These are phyloP conservation scores for Albifimbria verrucaria DNA, from an alignment of 2,329 filamentous ascomycete species.

Conservation along the genomic window DNA sequence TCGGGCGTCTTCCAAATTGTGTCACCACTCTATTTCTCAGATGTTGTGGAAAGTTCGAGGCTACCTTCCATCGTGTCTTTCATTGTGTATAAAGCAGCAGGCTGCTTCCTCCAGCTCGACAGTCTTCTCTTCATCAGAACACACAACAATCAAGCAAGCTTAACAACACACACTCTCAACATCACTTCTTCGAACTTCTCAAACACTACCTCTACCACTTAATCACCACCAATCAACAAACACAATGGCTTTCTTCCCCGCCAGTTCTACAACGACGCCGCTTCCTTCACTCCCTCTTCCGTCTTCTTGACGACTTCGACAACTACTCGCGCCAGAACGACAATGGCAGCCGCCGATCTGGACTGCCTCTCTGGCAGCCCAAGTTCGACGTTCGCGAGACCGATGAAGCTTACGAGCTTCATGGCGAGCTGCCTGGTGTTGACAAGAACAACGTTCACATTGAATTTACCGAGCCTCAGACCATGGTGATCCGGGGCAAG, in stretches of 20 bases:
- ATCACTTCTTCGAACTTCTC: conserved; percentile 12
- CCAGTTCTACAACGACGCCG: conserved; percentile 45
- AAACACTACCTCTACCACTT: conserved; percentile 16
- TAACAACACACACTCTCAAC: conserved; percentile 18
- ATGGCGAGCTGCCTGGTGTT: conserved; percentile 76
- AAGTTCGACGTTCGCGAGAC: conserved; percentile 77
- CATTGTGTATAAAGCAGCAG: conserved; percentile 27
- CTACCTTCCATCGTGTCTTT: background rate
- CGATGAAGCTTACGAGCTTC: conserved; percentile 66
- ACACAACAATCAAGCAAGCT: conserved; percentile 20
- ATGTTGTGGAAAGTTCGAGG: background rate
- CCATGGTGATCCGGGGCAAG: conserved; percentile 66
- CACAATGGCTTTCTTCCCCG: conserved; percentile 61
- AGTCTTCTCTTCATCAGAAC: conserved; percentile 22
- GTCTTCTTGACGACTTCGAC: conserved; percentile 62
- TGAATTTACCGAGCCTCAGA: conserved; percentile 76
- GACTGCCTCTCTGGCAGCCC: conserved; percentile 61
- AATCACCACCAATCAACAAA: conserved; percentile 13
- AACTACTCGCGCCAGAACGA: conserved; percentile 44
- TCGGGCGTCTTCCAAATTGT: background rate
- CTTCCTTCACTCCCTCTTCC: conserved; percentile 61
- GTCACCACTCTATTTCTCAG: background rate
- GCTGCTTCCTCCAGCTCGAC: conserved; percentile 7
- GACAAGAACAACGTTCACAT: conserved; percentile 71
- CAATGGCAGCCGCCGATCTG: conserved; percentile 19